Conservation (phyloP, 352 stramenopile genomes). For the Globisporangium nodosum region DNA sequence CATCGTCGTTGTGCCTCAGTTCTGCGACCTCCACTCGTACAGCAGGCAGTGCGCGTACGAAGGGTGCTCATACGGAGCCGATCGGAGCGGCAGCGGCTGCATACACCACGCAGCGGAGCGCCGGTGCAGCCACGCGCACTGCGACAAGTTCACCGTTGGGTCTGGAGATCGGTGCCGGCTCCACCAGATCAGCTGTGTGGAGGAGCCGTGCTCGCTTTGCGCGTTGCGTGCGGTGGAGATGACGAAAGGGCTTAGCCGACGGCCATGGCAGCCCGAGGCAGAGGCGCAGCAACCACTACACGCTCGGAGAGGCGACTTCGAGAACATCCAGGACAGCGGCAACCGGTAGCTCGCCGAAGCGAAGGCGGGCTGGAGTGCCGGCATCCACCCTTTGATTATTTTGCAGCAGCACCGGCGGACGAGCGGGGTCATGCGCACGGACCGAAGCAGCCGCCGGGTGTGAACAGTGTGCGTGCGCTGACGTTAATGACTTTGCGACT, state of each 20-base stretch:
- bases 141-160: conserved; percentile 52
- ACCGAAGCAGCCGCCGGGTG: too few relatives aligned
- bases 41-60: conserved; percentile 52
- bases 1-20: conserved; percentile 39
- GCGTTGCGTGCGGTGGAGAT: conserved; percentile 18
- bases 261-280: neutral
- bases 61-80: conserved; percentile 35
- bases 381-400: neutral
- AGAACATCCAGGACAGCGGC: conserved; percentile 5
- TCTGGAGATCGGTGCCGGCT: conserved; percentile 27
- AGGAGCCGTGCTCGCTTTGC: conserved; percentile 53
- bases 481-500: neutral
- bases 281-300: neutral
- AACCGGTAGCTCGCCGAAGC: conserved; percentile 5
- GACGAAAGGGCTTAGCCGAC: neutral
- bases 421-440: neutral
- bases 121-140: conserved; percentile 52
- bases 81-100: conserved; percentile 34
- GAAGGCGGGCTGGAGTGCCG: neutral
- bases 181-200: conserved; percentile 43
- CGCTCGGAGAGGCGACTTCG: neutral
- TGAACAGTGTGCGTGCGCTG: neutral
- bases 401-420: neutral
- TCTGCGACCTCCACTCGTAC: conserved; percentile 55
- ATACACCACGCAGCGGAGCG: conserved; percentile 31